Base-by-base conservation (phyloP, 2,329 filamentous ascomycete species). In the Fonsecaea monophora region DNA sequence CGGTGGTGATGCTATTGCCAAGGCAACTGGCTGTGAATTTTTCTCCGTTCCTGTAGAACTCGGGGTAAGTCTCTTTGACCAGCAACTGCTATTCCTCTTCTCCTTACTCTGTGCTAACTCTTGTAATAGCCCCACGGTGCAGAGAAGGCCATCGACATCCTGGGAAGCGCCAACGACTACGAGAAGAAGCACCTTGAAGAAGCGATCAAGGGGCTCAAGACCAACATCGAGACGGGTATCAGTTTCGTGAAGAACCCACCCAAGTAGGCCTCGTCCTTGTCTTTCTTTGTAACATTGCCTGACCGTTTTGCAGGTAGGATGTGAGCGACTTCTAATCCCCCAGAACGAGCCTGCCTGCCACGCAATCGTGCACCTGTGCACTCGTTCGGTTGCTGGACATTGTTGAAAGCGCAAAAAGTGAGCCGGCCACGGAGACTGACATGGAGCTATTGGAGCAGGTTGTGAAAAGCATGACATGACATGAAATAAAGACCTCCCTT, bases 31-130 rank as follows among this genome's bases (percentile, higher is more conserved):
- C 73, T 81, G 87, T 71, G 94, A 99, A 64, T 99, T 92, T 86
- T 99, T 99, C 88, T 97, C 95, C 66, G 92, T 96, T 63, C 94
- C 94, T 68, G 88, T 98, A 73, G 92, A 97, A 83, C 92, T 99
- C 74, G 95, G 95, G 77, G 93, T 96, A 90, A 84, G 92, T 86
- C 67, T 61, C 21, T 37, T 55, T 13, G 0, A 1, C 53, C 13
- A 18, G 18, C 12, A 18, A 7, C 40, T 32, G 50, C 21, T 35
- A 38, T 30, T 61, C 54, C 25, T 54, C 13, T 66, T 62, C 42
- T 60, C 62, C 21, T 15, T 13, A 9, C 62, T 55, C 48, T 60
- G 53, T 64, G 60, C 75, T 78, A 74, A 79, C 76, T 60, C 37
- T 73, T 64, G 66, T 25, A 69, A 73, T 74, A 96, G 92, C 85